Conservation (phyloP, 805 yeast genomes). For the Candida ovalis region DNA sequence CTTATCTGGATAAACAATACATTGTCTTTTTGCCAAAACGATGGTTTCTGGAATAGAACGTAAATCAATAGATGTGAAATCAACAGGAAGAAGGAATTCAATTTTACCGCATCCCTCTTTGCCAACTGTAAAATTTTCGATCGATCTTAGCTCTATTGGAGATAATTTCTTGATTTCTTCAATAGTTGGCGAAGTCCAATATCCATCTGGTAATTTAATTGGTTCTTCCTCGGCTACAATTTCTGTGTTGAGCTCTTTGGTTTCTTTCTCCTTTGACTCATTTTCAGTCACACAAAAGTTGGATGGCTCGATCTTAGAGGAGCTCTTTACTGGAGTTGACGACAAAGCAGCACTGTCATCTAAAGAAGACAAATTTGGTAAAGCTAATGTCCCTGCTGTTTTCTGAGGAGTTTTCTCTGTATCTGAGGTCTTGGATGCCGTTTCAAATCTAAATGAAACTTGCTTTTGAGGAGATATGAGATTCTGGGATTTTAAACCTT, state of each 20-base stretch:
- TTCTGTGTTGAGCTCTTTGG: not conserved
- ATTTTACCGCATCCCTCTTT: slow-evolving; percentile 73
- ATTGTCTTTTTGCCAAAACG: slow-evolving; percentile 53
- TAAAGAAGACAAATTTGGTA: slow-evolving; percentile 6
- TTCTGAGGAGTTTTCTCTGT: not conserved
- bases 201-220: slow-evolving; percentile 50
- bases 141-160: slow-evolving; percentile 58
- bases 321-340: slow-evolving; percentile 1
- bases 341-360: not conserved
- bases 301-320: not conserved
- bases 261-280: not conserved
- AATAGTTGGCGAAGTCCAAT: slow-evolving; percentile 81
- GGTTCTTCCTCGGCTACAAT: not conserved
- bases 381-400: not conserved
- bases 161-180: slow-evolving; percentile 57
- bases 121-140: slow-evolving; percentile 70
- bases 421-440: not conserved
- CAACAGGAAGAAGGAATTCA: slow-evolving; percentile 78
- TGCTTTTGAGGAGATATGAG: slow-evolving; percentile 26
- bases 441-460: slow-evolving; percentile 30
- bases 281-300: not conserved
- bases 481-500: slow-evolving; percentile 18
- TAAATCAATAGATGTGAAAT: slow-evolving; percentile 64
- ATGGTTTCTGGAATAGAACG: slow-evolving; percentile 66
- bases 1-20: slow-evolving; percentile 71